phyloP scores from a whole-genome alignment of 345 rosid species.

The Arabidopsis suecica region DNA sequence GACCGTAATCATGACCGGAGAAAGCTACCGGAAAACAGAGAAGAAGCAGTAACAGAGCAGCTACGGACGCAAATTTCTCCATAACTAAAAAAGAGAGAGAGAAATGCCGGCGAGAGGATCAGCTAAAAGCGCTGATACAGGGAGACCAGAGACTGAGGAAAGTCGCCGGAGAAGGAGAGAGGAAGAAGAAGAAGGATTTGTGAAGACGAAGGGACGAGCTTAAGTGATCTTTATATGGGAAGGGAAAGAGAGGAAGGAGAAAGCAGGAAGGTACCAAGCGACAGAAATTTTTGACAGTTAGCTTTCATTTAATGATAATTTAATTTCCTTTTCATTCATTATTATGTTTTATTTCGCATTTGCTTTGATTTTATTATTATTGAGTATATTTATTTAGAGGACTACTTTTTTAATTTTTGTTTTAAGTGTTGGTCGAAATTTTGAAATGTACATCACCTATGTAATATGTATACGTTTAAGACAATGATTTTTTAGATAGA shows the following conservation, averaged over 20 bases:
- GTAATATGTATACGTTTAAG: conserved; percentile 29
- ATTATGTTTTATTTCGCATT: not conserved
- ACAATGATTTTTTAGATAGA: conserved; percentile 22
- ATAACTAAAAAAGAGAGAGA: conserved; percentile 6
- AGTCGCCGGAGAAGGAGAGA: conserved; percentile 19
- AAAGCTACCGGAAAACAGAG: conserved; percentile 63
- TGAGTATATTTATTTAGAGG: no score
- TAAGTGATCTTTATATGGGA: conserved; percentile 58
- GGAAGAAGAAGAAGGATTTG: conserved; percentile 24
- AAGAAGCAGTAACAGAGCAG: conserved; percentile 60
- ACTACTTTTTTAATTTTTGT: not conserved
- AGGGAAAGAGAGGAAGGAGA: conserved; percentile 42
- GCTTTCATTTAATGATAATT: conserved; percentile 41
- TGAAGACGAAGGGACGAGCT: conserved; percentile 44
- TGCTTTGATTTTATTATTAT: no score
- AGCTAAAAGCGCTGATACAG: conserved; percentile 50
- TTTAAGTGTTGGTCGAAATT: conserved; percentile 20
- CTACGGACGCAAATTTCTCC: conserved; percentile 45
- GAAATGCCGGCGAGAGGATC: conserved; percentile 51
- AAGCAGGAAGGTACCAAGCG: conserved; percentile 63
- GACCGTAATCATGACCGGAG: conserved; percentile 89
- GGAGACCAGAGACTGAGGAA: not conserved
- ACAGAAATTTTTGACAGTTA: conserved; percentile 45
- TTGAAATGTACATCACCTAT: conserved; percentile 31
- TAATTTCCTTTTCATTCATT: not conserved